A percentile compares a stretch with the other conserved stretches of the same genome.
These are phyloP conservation scores for Chlorella ohadii DNA, from an alignment of 139 green algal species.

Conservation along the genomic window DNA sequence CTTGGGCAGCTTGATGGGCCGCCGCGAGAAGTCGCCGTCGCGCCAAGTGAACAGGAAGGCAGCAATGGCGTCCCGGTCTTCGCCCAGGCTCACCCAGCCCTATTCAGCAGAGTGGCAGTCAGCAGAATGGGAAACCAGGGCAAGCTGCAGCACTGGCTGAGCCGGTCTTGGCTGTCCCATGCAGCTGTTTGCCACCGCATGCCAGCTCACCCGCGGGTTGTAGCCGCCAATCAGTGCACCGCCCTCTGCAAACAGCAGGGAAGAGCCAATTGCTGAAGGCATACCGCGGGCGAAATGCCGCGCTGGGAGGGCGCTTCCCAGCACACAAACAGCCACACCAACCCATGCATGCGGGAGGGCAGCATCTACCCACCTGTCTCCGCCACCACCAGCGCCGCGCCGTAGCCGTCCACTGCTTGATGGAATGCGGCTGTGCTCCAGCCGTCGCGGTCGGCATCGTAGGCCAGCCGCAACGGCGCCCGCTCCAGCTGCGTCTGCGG, in stretches of 20 bases:
- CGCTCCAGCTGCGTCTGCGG: conserved; percentile 71
- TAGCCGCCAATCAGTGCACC: conserved; percentile 77
- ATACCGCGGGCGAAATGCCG: no score
- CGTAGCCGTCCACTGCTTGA: conserved; percentile 61
- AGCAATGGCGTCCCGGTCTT: conserved; percentile 71
- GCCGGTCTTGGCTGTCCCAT: no score
- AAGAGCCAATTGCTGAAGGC: neutral
- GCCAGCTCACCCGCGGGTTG: conserved; percentile 56
- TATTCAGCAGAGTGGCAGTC: no score
- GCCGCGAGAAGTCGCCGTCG: conserved; percentile 53
- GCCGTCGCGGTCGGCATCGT: conserved; percentile 66
- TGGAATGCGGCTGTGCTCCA: conserved; percentile 76
- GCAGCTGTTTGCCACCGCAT: no score
- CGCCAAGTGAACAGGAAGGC: conserved; percentile 85
- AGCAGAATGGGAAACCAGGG: no score
- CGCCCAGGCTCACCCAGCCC: conserved; percentile 71
- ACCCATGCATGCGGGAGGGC: no score
- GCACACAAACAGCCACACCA: no score
- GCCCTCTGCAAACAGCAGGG: conserved; percentile 21
- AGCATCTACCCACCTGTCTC: neutral
- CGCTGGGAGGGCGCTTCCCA: no score
- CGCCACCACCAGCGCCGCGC: conserved; percentile 52
- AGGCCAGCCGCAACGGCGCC: conserved; percentile 60
- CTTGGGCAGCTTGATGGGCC: conserved; percentile 77
- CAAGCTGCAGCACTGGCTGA: no score